Conservation (phyloP, 768 basidiomycete genomes). For the Leccinum uliginosum region DNA sequence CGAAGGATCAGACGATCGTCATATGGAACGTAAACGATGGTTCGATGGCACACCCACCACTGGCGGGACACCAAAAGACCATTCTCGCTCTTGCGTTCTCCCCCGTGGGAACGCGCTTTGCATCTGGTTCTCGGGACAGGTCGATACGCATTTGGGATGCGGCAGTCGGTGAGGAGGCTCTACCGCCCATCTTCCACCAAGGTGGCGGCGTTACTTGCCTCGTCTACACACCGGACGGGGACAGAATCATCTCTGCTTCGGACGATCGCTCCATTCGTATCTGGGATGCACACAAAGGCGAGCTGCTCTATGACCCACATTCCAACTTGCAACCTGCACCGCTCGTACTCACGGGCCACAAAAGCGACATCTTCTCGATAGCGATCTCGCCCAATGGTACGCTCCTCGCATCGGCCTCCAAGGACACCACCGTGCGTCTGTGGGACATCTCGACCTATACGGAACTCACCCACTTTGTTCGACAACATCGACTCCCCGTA, state of each 20-base stretch:
- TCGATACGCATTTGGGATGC: constrained; percentile 29
- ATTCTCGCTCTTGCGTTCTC: constrained; percentile 30
- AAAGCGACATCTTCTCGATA: constrained; percentile 23
- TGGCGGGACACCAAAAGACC: constrained; percentile 23
- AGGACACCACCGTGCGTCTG: constrained; percentile 28
- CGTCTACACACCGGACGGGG: constrained; percentile 28
- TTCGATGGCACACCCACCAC: constrained; percentile 9
- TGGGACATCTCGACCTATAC: constrained; percentile 21
- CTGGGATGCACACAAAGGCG: constrained; percentile 25
- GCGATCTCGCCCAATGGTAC: constrained; percentile 29
- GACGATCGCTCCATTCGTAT: constrained; percentile 28
- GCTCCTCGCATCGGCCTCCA: constrained; percentile 29
- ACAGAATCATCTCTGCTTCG: constrained; percentile 27
- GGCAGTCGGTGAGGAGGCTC: constrained; percentile 9
- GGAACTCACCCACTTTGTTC: constrained; percentile 24
- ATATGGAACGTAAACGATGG: constrained; percentile 22
- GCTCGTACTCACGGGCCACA: constrained; percentile 18
- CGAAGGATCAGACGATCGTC: constrained; percentile 24
- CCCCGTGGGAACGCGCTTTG: constrained; percentile 21
- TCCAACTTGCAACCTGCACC: constrained; percentile 3
- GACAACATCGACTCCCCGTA: constrained; percentile 25
- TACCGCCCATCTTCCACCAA: constrained; percentile 15
- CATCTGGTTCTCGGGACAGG: constrained; percentile 30
- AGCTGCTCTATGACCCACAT: constrained; percentile 12
- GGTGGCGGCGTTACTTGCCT: constrained; percentile 23